These are phyloP conservation scores for Penicillium verrucosum DNA, from an alignment of 2,329 filamentous ascomycete species.

Conservation along the genomic window DNA sequence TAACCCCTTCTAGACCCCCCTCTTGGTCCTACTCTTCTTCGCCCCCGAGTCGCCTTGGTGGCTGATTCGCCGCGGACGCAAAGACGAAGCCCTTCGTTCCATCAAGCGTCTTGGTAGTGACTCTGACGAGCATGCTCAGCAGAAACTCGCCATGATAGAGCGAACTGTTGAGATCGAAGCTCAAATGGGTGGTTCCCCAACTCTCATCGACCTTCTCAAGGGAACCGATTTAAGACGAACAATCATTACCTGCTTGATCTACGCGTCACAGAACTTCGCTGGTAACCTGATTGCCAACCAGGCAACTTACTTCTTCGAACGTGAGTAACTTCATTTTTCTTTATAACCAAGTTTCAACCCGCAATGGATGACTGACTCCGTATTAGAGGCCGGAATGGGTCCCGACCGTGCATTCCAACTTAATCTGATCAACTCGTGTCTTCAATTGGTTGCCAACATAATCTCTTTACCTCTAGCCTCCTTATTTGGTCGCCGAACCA, in stretches of 20 bases:
- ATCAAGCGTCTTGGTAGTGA: slow-evolving; percentile 25
- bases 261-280: slow-evolving; percentile 48
- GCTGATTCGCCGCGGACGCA: slow-evolving; percentile 28
- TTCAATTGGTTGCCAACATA: slow-evolving; percentile 37
- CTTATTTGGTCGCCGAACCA: slow-evolving; percentile 42
- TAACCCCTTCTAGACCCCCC: slow-evolving; percentile 24
- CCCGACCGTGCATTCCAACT: slow-evolving; percentile 27
- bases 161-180: slow-evolving; percentile 34
- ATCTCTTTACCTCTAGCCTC: slow-evolving; percentile 36
- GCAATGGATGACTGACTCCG: slow-evolving; percentile 8
- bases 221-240: slow-evolving; percentile 33
- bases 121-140: slow-evolving; percentile 14
- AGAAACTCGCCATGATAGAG: slow-evolving; percentile 32
- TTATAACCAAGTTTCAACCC: not conserved
- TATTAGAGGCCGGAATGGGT: slow-evolving; percentile 30
- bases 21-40: slow-evolving; percentile 27
- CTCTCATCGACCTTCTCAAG: slow-evolving; percentile 32
- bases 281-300: slow-evolving; percentile 64
- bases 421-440: slow-evolving; percentile 29
- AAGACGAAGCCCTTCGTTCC: slow-evolving; percentile 23
- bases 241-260: slow-evolving; percentile 32
- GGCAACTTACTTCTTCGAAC: slow-evolving; percentile 58
- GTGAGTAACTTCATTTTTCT: slow-evolving; percentile 15
- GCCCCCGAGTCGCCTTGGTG: slow-evolving; percentile 31
- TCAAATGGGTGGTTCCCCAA: slow-evolving; percentile 25